phyloP scores from a whole-genome alignment of 768 basidiomycete species.

The Hortiboletus campestris region DNA sequence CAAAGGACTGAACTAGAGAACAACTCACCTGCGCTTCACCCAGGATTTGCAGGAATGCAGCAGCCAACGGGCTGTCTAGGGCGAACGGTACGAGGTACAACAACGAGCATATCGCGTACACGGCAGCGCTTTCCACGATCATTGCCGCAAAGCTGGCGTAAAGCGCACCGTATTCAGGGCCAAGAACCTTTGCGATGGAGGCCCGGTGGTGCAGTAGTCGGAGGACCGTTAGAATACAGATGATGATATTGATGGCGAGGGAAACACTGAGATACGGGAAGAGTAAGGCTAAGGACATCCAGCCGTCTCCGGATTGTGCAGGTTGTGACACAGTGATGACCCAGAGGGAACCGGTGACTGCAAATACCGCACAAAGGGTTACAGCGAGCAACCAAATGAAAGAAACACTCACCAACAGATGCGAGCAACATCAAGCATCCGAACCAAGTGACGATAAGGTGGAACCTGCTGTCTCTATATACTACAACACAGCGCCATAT shows the following conservation, averaged over 20 bases:
- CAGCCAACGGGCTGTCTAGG: conserved; percentile 21
- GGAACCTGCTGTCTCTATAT: conserved; percentile 28
- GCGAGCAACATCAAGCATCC: conserved; percentile 24
- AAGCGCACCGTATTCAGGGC: conserved; percentile 22
- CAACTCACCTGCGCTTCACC: conserved; percentile 29
- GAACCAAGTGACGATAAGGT: conserved; percentile 12
- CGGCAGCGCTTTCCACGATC: conserved; percentile 34
- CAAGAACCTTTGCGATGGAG: conserved; percentile 26
- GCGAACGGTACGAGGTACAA: conserved; percentile 33
- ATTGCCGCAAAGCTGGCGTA: conserved; percentile 36
- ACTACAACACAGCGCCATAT: conserved; percentile 35
- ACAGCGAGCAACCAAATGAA: neutral
- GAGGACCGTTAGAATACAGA: conserved; percentile 30
- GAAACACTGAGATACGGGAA: conserved; percentile 35
- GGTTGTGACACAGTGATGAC: conserved; percentile 28
- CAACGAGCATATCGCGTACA: conserved; percentile 33
- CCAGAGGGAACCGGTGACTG: conserved; percentile 32
- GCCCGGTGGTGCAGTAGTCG: conserved; percentile 32
- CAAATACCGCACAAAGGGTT: neutral
- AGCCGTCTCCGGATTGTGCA: conserved; percentile 10
- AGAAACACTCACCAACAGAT: conserved; percentile 20
- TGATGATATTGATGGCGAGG: conserved; percentile 31
- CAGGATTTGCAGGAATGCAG: conserved; percentile 31
- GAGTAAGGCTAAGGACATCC: conserved; percentile 34
- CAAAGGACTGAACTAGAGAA: neutral